phyloP scores from a whole-genome alignment of 78 protist species.

The Dictyostelium intermedium region DNA sequence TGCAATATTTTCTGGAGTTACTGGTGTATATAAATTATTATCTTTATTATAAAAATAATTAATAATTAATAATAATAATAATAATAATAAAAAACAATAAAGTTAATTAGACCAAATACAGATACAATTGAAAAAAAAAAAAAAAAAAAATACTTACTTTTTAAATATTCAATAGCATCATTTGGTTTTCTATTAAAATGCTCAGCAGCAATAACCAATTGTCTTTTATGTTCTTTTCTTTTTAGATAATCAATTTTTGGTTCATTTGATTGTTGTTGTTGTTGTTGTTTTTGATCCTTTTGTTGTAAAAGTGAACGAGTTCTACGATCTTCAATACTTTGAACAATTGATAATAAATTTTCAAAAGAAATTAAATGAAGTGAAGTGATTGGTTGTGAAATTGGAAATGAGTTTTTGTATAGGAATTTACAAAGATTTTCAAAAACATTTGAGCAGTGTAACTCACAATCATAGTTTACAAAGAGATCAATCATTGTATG shows the following conservation, averaged over 20 bases:
- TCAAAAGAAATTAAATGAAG: conserved; percentile 84
- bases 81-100: not conserved
- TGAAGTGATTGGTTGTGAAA: conserved; percentile 50
- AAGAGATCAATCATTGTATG: conserved; percentile 73
- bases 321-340: conserved; percentile 53
- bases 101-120: too few species aligned
- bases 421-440: conserved; percentile 81
- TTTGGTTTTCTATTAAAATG: conserved; percentile 43
- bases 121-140: too few species aligned
- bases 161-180: conserved; percentile 53
- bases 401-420: conserved; percentile 81
- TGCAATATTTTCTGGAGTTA: conserved; percentile 14
- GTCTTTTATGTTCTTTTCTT: conserved; percentile 11
- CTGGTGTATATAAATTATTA: conserved; percentile 24
- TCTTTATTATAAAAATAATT: not conserved
- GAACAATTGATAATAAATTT: conserved; percentile 78
- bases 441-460: conserved; percentile 83
- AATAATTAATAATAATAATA: too few species aligned
- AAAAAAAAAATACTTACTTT: not conserved
- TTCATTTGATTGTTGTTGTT: not conserved
- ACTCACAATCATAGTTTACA: conserved; percentile 88
- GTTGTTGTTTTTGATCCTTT: not conserved
- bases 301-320: not conserved
- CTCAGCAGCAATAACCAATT: conserved; percentile 41
- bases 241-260: not conserved